Percentiles rank a stretch among this genome's conserved stretches.
phyloP scores from a whole-genome alignment of 768 basidiomycete species.

The Glaciozyma antarctica region DNA sequence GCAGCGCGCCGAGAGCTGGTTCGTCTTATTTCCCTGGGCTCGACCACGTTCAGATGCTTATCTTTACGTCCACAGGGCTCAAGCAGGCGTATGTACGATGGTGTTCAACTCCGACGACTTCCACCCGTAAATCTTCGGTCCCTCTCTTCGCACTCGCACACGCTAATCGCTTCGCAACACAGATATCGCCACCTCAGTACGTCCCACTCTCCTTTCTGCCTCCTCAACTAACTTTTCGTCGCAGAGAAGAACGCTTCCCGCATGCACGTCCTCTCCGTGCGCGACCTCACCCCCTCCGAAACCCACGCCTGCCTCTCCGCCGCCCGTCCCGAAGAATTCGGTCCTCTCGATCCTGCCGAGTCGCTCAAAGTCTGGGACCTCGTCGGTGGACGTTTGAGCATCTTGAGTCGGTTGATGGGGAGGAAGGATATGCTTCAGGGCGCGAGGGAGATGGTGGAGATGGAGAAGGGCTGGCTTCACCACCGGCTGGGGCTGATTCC shows the following conservation, averaged over 20 bases:
- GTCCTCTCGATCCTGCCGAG: constrained; percentile 42
- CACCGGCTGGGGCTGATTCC: constrained; percentile 34
- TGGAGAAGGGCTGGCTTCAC: constrained; percentile 70
- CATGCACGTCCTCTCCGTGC: constrained; percentile 67
- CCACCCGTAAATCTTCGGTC: background rate
- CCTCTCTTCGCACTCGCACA: too few relatives aligned
- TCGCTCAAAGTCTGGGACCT: constrained; percentile 46
- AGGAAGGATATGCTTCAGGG: constrained; percentile 52
- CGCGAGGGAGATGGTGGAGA: constrained; percentile 57
- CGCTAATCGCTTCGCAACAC: too few relatives aligned
- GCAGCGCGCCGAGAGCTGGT: constrained; percentile 74
- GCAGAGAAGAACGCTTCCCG: constrained; percentile 60
- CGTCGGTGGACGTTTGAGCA: constrained; percentile 71
- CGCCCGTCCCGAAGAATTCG: constrained; percentile 47
- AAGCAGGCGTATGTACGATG: constrained; percentile 62
- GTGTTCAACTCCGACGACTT: constrained; percentile 41
- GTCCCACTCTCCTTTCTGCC: background rate
- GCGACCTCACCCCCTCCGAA: constrained; percentile 56
- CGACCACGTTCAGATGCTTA: constrained; percentile 7
- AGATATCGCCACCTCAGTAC: constrained; percentile 26
- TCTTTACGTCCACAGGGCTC: constrained; percentile 4
- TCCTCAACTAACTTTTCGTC: constrained; percentile 35
- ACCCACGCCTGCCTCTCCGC: constrained; percentile 50
- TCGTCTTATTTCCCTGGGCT: background rate
- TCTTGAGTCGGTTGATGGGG: constrained; percentile 58